These are phyloP conservation scores for Pharnaceum exiguum DNA, from an alignment of 148 eudicot species.

Conservation along the genomic window DNA sequence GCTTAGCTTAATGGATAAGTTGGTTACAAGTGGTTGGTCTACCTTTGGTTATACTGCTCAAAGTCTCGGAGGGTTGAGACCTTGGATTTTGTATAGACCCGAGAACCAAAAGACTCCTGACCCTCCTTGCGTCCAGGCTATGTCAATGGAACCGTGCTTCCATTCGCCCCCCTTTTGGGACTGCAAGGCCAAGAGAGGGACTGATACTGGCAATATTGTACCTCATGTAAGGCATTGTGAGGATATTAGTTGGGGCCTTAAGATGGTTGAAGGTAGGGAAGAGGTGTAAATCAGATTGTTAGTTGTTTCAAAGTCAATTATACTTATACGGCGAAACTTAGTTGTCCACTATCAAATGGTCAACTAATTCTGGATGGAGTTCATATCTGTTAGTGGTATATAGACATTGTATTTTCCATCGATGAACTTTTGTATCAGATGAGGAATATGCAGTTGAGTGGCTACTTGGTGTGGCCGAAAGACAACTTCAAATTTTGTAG, in stretches of 20 bases:
- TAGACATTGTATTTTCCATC: background rate
- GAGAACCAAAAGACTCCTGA: constrained; percentile 59
- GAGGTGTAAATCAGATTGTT: constrained; percentile 21
- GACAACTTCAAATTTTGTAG: no score
- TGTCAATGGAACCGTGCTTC: constrained; percentile 94
- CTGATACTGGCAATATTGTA: constrained; percentile 64
- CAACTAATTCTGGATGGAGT: no score
- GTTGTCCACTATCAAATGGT: no score
- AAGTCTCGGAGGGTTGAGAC: constrained; percentile 89
- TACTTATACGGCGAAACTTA: no score
- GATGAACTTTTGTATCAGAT: background rate
- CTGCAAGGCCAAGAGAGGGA: constrained; percentile 55
- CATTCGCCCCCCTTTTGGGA: constrained; percentile 91
- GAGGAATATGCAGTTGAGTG: no score
- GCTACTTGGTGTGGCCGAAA: no score
- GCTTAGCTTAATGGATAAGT: constrained; percentile 68
- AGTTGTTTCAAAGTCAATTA: no score
- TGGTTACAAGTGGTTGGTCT: constrained; percentile 90
- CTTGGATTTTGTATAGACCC: constrained; percentile 85
- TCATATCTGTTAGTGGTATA: background rate
- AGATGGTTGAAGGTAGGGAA: constrained; percentile 54
- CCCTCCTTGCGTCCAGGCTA: constrained; percentile 72
- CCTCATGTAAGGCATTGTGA: constrained; percentile 93
- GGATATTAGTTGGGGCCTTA: constrained; percentile 94
- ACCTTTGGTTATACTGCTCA: constrained; percentile 96